phyloP scores from a whole-genome alignment of 2,329 filamentous ascomycete genomes.

The Juglanconis oblonga region DNA sequence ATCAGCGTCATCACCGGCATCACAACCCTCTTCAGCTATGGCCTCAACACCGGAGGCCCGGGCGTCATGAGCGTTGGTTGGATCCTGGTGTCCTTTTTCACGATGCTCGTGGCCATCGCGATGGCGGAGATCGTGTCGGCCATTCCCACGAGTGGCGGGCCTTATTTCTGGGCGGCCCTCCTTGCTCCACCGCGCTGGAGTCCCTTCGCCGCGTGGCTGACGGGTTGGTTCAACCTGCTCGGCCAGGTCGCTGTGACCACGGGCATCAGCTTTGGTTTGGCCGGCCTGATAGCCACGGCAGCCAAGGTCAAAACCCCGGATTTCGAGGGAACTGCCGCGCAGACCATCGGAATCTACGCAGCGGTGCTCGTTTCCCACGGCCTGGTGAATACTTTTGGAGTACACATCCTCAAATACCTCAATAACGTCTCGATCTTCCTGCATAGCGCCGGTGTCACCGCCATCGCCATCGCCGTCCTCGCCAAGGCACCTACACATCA shows the following conservation, averaged over 20 bases:
- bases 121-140: conserved; percentile 61
- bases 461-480: conserved; percentile 53
- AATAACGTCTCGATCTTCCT: conserved; percentile 56
- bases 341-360: conserved; percentile 58
- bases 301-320: conserved; percentile 33
- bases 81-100: conserved; percentile 55
- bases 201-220: conserved; percentile 37
- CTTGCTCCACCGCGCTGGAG: conserved; percentile 45
- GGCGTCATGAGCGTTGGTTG: conserved; percentile 55
- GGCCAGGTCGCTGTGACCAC: conserved; percentile 40
- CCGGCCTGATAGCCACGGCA: conserved; percentile 35
- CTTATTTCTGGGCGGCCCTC: conserved; percentile 60
- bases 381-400: conserved; percentile 56
- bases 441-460: conserved; percentile 50
- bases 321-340: conserved; percentile 39
- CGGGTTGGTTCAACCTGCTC: conserved; percentile 41
- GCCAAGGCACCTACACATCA: conserved; percentile 56
- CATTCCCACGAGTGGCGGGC: conserved; percentile 56
- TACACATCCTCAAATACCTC: conserved; percentile 51
- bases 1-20: conserved; percentile 60
- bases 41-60: conserved; percentile 52
- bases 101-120: conserved; percentile 49
- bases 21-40: conserved; percentile 57
- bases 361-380: conserved; percentile 49
- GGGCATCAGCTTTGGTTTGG: conserved; percentile 39